Percentiles rank a stretch among this genome's conserved stretches.
phyloP scores from a whole-genome alignment of 257 asterid genomes.

The Salvia hispanica region DNA sequence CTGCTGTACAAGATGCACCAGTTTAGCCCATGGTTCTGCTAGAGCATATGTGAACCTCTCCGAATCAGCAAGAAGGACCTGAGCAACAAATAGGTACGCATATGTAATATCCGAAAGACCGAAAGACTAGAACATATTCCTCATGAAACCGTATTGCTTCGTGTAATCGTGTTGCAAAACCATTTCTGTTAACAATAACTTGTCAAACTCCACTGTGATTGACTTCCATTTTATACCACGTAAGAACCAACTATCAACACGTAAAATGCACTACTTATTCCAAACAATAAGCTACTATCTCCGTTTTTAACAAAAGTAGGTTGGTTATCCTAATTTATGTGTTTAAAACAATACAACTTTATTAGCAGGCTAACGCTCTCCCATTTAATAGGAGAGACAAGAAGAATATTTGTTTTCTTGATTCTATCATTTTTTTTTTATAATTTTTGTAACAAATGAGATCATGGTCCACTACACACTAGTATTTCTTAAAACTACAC shows the following conservation, averaged over 20 bases:
- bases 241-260: conserved; percentile 17
- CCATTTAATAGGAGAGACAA: conserved; percentile 8
- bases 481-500: neutral
- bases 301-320: neutral
- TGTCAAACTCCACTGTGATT: neutral
- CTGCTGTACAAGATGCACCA: conserved; percentile 74
- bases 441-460: neutral
- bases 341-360: conserved; percentile 5
- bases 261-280: conserved; percentile 10
- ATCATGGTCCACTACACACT: neutral
- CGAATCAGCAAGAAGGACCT: conserved; percentile 95
- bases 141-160: neutral
- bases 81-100: conserved; percentile 24
- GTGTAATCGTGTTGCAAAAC: conserved; percentile 9
- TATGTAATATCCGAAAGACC: conserved; percentile 1
- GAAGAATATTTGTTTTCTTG: neutral
- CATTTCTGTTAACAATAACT: neutral
- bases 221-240: neutral
- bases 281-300: neutral
- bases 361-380: conserved; percentile 7
- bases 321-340: conserved; percentile 9
- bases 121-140: conserved; percentile 7
- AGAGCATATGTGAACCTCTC: conserved; percentile 69
- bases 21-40: conserved; percentile 95
- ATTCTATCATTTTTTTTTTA: neutral